Percentiles rank a stretch among this genome's conserved stretches.
Evolutionary conservation across 1,284 basidiomycete species (phyloP).

Genomic region (Boletellus deceptivus): DNA sequence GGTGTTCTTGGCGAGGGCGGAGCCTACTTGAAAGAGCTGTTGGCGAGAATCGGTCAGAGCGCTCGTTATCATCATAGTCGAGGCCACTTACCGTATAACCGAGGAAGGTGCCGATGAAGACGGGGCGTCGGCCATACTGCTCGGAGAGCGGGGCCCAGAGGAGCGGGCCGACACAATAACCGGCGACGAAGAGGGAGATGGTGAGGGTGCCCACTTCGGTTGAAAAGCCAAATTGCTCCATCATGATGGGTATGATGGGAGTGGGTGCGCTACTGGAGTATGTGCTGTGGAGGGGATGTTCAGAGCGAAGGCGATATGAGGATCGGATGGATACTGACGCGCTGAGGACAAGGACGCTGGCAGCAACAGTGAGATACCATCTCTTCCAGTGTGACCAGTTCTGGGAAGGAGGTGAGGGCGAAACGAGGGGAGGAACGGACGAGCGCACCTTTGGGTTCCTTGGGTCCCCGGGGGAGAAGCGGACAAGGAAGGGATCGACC

Average conservation of each 20-base stretch:
- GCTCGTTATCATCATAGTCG: not conserved
- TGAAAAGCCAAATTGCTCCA: conserved; percentile 52
- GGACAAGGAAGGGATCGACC: conserved; percentile 33
- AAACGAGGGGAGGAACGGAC: not conserved
- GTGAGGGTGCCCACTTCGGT: conserved; percentile 50
- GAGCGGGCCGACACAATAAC: conserved; percentile 61
- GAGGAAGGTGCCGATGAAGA: conserved; percentile 68
- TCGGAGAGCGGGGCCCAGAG: conserved; percentile 59
- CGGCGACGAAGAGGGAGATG: conserved; percentile 54
- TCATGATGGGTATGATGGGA: conserved; percentile 46
- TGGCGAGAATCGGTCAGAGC: not conserved
- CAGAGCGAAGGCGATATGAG: not conserved
- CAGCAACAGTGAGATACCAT: conserved; percentile 64
- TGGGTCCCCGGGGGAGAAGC: conserved; percentile 30
- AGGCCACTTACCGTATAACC: conserved; percentile 50
- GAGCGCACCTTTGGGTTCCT: conserved; percentile 38
- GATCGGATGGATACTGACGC: conserved; percentile 41
- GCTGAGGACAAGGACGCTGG: conserved; percentile 65
- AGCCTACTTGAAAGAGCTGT: conserved; percentile 62
- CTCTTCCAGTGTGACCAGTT: conserved; percentile 57
- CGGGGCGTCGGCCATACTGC: conserved; percentile 57
- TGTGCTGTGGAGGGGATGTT: conserved; percentile 39
- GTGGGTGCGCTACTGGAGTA: conserved; percentile 63
- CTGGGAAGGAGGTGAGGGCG: conserved; percentile 30
- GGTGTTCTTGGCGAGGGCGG: conserved; percentile 58